Base-by-base conservation (phyloP, 2,329 filamentous ascomycete genomes). In the Aspergillus hortae region DNA sequence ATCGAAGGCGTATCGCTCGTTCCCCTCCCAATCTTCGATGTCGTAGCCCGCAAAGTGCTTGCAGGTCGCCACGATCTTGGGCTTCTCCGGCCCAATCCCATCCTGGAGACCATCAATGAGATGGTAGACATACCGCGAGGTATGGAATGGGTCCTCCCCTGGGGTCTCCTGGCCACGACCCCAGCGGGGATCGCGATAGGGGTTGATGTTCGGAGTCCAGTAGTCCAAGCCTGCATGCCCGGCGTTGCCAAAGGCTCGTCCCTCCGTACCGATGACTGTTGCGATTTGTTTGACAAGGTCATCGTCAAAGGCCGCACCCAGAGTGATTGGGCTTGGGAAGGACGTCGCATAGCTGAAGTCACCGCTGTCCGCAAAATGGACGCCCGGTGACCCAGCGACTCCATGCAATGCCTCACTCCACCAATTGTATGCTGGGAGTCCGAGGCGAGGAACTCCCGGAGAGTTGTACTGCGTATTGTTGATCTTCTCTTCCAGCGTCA, bases 381-480 rank as follows among this genome's bases (percentile, higher is more conserved):
- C 78, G 1, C 82, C 82, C 3, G 52, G 51, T n/a, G 54, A 45
- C 17, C 30, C 38, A 1, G 80, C 83, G 0, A 86, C 75, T 4
- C 84, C 84, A 59, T 86, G 84, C 0, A 85, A 74, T 6, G 78
- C 83, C 65, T 84, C 82, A 43, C 76, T 79, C 80, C 81, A 85
- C 80, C 81, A 84, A 60, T 80, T 71, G 58, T 87, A 86, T 1
- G 77, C 64, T 2, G 78, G 77, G 0, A 86, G 67, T 5, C 82
- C 82, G 0, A 86, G 72, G 30, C 80, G 70, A 1, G 77, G 69
- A 3, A 78, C 75, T 0, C 82, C 82, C 0, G 75, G 75, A 4
- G 69, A 67, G 15, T 67, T 71, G 45, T 67, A 73, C 36, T 71
- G 71, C 3, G 74, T 77, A 51, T 76, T 72, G 51, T 80, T 79